phyloP scores from a whole-genome alignment of 371 early-diverging fungal species.

The Apophysomyces elegans region DNA sequence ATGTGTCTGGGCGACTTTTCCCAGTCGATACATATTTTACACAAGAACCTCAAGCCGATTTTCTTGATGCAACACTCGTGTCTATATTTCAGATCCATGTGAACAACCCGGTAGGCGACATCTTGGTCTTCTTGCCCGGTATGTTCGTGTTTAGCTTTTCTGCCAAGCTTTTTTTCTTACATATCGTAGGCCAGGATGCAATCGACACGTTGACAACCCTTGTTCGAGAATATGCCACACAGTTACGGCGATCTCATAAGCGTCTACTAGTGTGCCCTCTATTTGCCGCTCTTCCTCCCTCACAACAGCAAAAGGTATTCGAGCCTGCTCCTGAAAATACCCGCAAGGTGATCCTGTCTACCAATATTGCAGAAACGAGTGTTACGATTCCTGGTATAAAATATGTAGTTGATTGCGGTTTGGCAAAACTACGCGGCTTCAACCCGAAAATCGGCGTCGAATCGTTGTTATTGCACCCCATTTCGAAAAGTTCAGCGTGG shows the following conservation, averaged over 20 bases:
- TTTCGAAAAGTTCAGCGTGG: slow-evolving; percentile 93
- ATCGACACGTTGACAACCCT: slow-evolving; percentile 89
- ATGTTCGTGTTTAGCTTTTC: slow-evolving; percentile 5
- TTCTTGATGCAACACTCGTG: slow-evolving; percentile 88
- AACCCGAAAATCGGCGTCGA: slow-evolving; percentile 95
- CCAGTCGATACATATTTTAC: slow-evolving; percentile 88
- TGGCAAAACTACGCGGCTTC: slow-evolving; percentile 96
- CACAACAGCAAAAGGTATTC: slow-evolving; percentile 91
- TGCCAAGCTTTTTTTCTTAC: slow-evolving; percentile 3
- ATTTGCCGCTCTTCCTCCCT: slow-evolving; percentile 93
- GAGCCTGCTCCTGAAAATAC: slow-evolving; percentile 84
- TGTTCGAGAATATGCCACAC: slow-evolving; percentile 65
- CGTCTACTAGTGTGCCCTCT: slow-evolving; percentile 72
- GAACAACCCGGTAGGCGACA: slow-evolving; percentile 87
- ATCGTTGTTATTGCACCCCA: slow-evolving; percentile 83
- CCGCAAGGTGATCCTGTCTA: slow-evolving; percentile 93
- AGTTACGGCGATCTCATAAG: slow-evolving; percentile 46
- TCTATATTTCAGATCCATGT: slow-evolving; percentile 89
- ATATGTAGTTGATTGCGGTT: slow-evolving; percentile 98
- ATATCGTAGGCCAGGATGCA: slow-evolving; percentile 70
- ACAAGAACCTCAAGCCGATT: slow-evolving; percentile 81
- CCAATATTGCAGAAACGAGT: slow-evolving; percentile 99
- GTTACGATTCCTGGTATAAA: slow-evolving; percentile 98
- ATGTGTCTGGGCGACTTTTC: slow-evolving; percentile 87
- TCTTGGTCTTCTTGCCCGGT: slow-evolving; percentile 93